Percentiles rank a stretch among this genome's conserved stretches.
These are phyloP conservation scores for Candida nanaspora DNA, from an alignment of 805 yeast species.

Conservation along the genomic window DNA sequence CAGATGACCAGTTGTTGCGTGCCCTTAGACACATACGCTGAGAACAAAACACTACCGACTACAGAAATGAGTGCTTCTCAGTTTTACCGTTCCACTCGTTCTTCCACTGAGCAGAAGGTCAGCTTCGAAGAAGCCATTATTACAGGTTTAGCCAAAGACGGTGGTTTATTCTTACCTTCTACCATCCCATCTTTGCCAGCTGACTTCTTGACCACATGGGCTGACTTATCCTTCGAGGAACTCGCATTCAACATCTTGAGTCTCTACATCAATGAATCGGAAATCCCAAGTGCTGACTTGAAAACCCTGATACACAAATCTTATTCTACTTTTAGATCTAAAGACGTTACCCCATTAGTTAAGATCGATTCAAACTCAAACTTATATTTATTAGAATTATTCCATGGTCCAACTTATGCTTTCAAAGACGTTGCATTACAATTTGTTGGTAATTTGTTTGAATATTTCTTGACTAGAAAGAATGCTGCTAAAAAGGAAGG, in stretches of 20 bases:
- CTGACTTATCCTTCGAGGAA: conserved; percentile 69
- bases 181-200: conserved; percentile 56
- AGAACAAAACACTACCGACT: too few relatives aligned
- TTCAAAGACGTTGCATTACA: conserved; percentile 98
- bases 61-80: conserved; percentile 33
- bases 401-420: conserved; percentile 99
- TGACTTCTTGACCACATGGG: conserved; percentile 62
- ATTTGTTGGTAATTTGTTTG: conserved; percentile 95
- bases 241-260: conserved; percentile 84
- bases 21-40: too few relatives aligned
- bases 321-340: conserved; percentile 84
- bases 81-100: conserved; percentile 77
- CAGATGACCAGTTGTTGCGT: too few relatives aligned
- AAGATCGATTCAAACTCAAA: conserved; percentile 44
- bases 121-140: conserved; percentile 79
- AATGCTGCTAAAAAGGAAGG: conserved; percentile 43
- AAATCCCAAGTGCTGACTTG: conserved; percentile 68
- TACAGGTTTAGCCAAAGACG: conserved; percentile 93
- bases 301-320: conserved; percentile 56
- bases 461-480: conserved; percentile 75
- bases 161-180: conserved; percentile 90
- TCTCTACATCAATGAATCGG: conserved; percentile 62
- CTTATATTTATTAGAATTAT: conserved; percentile 78
- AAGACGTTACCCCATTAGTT: conserved; percentile 80
- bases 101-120: conserved; percentile 39